Percentiles rank a stretch among this genome's conserved stretches.
phyloP scores from a whole-genome alignment of 345 rosid genomes.

The Populus ilicifolia region DNA sequence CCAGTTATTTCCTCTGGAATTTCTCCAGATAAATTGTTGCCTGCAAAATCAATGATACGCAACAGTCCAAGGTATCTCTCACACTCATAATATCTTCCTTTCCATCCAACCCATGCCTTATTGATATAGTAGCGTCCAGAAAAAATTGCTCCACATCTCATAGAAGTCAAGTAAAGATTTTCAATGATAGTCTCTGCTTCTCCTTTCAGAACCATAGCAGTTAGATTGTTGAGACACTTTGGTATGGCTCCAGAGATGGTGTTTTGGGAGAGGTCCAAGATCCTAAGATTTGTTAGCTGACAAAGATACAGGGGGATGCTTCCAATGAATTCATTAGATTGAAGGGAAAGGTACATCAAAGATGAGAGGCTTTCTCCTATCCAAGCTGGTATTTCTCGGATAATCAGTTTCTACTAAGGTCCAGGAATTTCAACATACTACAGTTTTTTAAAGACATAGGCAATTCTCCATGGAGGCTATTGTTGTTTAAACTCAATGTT shows the following conservation, averaged over 20 bases:
- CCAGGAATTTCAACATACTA: conserved; percentile 5
- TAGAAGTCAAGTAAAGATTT: neutral
- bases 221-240: conserved; percentile 13
- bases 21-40: conserved; percentile 14
- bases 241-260: conserved; percentile 16
- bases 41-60: conserved; percentile 9
- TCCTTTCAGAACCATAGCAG: neutral
- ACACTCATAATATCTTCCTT: conserved; percentile 3
- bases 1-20: conserved; percentile 12
- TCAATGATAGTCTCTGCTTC: too few relatives aligned
- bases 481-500: conserved; percentile 18
- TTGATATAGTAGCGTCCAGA: neutral
- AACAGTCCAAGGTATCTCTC: conserved; percentile 4
- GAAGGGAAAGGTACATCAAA: conserved; percentile 15
- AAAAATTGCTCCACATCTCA: neutral
- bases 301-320: conserved; percentile 9
- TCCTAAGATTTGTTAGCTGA: conserved; percentile 1
- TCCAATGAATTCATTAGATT: conserved; percentile 21
- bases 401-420: conserved; percentile 18
- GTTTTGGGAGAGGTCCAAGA: conserved; percentile 16
- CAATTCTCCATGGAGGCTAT: conserved; percentile 18
- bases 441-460: conserved; percentile 15
- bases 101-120: conserved; percentile 6
- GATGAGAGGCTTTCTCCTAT: conserved; percentile 8
- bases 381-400: conserved; percentile 23